These are phyloP conservation scores for Maudiozyma barnettii DNA, from an alignment of 805 yeast genomes.

Conservation along the genomic window DNA sequence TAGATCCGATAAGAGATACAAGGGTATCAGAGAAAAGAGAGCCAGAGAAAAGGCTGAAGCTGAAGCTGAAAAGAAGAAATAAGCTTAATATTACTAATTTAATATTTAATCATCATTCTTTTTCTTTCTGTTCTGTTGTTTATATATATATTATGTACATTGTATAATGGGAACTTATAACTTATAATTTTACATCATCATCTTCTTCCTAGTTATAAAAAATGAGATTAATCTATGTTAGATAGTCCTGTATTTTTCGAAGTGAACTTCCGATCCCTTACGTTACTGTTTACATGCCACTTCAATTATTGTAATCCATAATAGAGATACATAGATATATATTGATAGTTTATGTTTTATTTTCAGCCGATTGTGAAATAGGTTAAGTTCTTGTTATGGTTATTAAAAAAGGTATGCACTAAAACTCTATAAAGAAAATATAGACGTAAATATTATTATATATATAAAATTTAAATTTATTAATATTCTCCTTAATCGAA, in stretches of 20 bases:
- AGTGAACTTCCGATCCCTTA: not conserved
- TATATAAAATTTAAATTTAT: not conserved
- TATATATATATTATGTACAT: constrained; percentile 22
- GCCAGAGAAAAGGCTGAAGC: constrained; percentile 96
- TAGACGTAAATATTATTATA: not conserved
- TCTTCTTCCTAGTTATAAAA: constrained; percentile 1
- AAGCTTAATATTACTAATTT: constrained; percentile 27
- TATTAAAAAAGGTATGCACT: constrained; percentile 3
- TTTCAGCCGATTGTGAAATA: not conserved
- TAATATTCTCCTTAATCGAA: constrained; percentile 48
- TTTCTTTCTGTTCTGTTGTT: constrained; percentile 10
- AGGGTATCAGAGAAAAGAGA: constrained; percentile 96
- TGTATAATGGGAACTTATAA: constrained; percentile 29
- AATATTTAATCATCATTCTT: not conserved
- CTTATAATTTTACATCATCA: constrained; percentile 19
- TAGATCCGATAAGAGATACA: constrained; percentile 86
- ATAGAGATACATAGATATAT: not conserved
- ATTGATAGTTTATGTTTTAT: not conserved
- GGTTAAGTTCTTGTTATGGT: not conserved
- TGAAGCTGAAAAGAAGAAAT: constrained; percentile 98
- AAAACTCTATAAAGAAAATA: not conserved
- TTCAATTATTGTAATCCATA: not conserved
- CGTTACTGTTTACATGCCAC: not conserved
- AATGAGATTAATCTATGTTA: too few relatives aligned
- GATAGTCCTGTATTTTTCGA: too few relatives aligned